phyloP scores from a whole-genome alignment of 768 basidiomycete genomes.

The Mycena belliarum region DNA sequence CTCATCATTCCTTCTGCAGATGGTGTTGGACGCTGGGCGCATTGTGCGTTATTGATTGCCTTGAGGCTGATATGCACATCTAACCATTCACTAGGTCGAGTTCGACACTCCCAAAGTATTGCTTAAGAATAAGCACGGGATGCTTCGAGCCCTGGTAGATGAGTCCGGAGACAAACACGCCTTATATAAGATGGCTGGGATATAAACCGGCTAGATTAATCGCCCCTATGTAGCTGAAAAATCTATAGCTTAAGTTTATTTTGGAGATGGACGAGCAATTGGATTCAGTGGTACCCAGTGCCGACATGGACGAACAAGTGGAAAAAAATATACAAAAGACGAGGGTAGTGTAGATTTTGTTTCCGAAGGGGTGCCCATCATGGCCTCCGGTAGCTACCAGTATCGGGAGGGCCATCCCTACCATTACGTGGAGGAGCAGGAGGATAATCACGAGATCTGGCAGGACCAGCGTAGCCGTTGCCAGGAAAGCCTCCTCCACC shows the following conservation, averaged over 20 bases:
- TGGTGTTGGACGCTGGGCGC: constrained; percentile 48
- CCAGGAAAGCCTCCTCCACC: constrained; percentile 37
- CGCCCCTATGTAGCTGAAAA: too few species aligned
- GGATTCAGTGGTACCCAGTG: constrained; percentile 3
- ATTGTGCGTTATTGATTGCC: constrained; percentile 25
- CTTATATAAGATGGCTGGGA: constrained; percentile 46
- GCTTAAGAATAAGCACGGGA: constrained; percentile 52
- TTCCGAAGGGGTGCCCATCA: constrained; percentile 23
- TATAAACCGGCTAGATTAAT: neutral
- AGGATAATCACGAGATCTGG: constrained; percentile 33
- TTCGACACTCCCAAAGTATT: constrained; percentile 54
- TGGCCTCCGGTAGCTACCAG: constrained; percentile 40
- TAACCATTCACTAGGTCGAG: constrained; percentile 38
- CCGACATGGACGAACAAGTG: constrained; percentile 5
- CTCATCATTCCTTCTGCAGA: constrained; percentile 22
- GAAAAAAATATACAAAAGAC: neutral
- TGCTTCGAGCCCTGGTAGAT: constrained; percentile 55
- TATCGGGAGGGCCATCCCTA: constrained; percentile 41
- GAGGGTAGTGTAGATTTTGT: neutral
- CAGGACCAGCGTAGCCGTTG: constrained; percentile 52
- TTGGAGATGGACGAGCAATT: neutral
- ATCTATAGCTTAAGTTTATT: too few species aligned
- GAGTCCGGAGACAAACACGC: constrained; percentile 56
- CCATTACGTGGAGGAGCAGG: constrained; percentile 44
- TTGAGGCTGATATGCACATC: neutral